These are phyloP conservation scores for Eleusine indica DNA, from an alignment of 176 grass and related monocot species.

Conservation along the genomic window DNA sequence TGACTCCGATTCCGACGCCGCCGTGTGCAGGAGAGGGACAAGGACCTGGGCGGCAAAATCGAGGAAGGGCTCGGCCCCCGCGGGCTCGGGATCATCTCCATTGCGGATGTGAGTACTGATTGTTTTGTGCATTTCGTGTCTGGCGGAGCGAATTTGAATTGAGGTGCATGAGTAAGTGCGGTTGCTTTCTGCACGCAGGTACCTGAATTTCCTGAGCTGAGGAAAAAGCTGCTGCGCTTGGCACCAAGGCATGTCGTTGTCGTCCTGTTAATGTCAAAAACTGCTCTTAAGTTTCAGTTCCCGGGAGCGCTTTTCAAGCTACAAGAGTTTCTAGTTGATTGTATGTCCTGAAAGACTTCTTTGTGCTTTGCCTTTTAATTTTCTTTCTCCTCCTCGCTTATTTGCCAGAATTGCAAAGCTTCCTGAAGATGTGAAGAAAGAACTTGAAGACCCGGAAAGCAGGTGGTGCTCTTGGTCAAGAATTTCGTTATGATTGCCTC, in stretches of 20 bases:
- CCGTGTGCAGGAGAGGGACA: slow-evolving; percentile 62
- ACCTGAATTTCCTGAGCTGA: slow-evolving; percentile 63
- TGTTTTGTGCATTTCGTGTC: background rate
- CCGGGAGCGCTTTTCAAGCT: no score
- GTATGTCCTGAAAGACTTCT: background rate
- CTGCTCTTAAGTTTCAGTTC: background rate
- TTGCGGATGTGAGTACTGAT: slow-evolving; percentile 71
- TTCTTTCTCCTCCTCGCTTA: background rate
- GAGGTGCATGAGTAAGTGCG: background rate
- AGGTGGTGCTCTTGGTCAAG: slow-evolving; percentile 43
- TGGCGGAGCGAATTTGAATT: background rate
- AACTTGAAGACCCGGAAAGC: slow-evolving; percentile 85
- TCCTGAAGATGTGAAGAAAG: slow-evolving; percentile 60
- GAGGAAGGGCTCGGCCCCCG: slow-evolving; percentile 87
- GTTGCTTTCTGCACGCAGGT: slow-evolving; percentile 46
- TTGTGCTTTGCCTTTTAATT: background rate
- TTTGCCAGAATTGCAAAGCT: slow-evolving; percentile 66
- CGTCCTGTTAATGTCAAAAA: background rate
- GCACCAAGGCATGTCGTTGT: slow-evolving; percentile 59
- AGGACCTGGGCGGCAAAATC: slow-evolving; percentile 68
- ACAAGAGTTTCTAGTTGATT: background rate
- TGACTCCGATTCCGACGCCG: background rate
- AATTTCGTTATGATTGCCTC: background rate
- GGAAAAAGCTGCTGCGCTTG: slow-evolving; percentile 66
- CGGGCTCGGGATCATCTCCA: slow-evolving; percentile 85